phyloP scores from a whole-genome alignment of 2,329 filamentous ascomycete genomes.

The Thelonectria rubi region DNA sequence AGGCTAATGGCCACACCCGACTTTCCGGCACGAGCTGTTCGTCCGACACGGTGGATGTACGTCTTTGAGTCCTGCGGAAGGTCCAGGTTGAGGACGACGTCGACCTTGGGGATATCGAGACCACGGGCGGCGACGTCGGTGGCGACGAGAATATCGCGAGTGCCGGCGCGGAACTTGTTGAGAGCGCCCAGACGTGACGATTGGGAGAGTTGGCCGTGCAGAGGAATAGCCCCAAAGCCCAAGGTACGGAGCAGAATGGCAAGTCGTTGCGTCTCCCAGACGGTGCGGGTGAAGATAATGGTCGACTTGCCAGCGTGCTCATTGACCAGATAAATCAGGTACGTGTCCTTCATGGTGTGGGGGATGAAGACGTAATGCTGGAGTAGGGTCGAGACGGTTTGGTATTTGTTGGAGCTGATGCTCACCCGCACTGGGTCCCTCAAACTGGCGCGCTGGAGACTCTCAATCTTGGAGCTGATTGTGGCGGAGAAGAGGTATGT shows the following conservation, averaged over 20 bases:
- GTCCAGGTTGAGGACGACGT: constrained; percentile 87
- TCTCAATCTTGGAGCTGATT: constrained; percentile 93
- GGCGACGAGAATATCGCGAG: constrained; percentile 87
- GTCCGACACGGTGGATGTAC: constrained; percentile 88
- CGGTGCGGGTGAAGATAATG: constrained; percentile 92
- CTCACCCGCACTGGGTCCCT: constrained; percentile 85
- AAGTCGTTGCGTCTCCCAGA: constrained; percentile 88
- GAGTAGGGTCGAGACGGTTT: constrained; percentile 88
- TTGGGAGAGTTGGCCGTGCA: constrained; percentile 93
- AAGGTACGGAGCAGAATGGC: constrained; percentile 84
- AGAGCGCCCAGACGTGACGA: constrained; percentile 86
- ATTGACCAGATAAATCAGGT: constrained; percentile 86
- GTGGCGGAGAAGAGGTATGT: constrained; percentile 96
- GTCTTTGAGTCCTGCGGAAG: constrained; percentile 87
- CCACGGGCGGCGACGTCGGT: constrained; percentile 95
- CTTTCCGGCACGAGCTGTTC: constrained; percentile 87
- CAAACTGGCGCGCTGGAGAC: constrained; percentile 87
- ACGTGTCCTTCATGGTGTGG: constrained; percentile 87
- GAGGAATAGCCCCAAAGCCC: constrained; percentile 88
- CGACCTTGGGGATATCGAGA: constrained; percentile 91
- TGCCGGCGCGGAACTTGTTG: constrained; percentile 85
- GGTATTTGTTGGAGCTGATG: constrained; percentile 84
- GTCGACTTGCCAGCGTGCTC: constrained; percentile 86
- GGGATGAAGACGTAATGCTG: constrained; percentile 90
- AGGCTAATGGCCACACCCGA: constrained; percentile 82